These are phyloP conservation scores for Leccinum boreale DNA, from an alignment of 768 basidiomycete genomes.

Conservation along the genomic window DNA sequence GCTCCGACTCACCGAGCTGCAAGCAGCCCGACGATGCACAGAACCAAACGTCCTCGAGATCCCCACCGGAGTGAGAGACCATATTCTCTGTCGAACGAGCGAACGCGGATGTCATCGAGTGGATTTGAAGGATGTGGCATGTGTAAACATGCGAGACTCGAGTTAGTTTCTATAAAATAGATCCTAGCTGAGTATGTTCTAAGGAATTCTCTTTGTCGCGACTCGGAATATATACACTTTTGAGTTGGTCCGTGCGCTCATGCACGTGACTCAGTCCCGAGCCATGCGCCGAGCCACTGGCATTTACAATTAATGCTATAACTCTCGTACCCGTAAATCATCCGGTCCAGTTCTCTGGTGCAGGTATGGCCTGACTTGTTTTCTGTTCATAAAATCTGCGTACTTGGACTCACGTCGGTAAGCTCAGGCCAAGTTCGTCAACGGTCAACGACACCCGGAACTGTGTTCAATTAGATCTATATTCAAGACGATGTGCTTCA, in stretches of 20 bases:
- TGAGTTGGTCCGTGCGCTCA: slow-evolving; percentile 33
- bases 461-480: too few species aligned
- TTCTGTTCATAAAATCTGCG: too few species aligned
- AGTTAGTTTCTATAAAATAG: slow-evolving; percentile 78
- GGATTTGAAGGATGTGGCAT: slow-evolving; percentile 71
- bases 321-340: too few species aligned
- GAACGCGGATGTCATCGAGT: slow-evolving; percentile 65
- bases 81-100: slow-evolving; percentile 70
- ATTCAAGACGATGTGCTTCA: too few species aligned
- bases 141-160: slow-evolving; percentile 79
- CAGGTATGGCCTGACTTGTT: too few species aligned
- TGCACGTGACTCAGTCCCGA: slow-evolving; percentile 20
- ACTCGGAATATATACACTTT: slow-evolving; percentile 32
- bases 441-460: too few species aligned
- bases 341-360: too few species aligned
- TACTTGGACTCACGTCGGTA: too few species aligned
- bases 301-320: too few species aligned
- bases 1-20: slow-evolving; percentile 28
- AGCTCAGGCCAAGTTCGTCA: too few species aligned
- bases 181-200: slow-evolving; percentile 83
- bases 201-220: slow-evolving; percentile 29
- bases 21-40: slow-evolving; percentile 26
- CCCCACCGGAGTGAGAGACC: slow-evolving; percentile 29
- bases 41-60: slow-evolving; percentile 68
- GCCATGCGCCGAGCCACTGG: too few species aligned